phyloP scores from a whole-genome alignment of 352 stramenopile genomes.

The Globisporangium heterothallicum region DNA sequence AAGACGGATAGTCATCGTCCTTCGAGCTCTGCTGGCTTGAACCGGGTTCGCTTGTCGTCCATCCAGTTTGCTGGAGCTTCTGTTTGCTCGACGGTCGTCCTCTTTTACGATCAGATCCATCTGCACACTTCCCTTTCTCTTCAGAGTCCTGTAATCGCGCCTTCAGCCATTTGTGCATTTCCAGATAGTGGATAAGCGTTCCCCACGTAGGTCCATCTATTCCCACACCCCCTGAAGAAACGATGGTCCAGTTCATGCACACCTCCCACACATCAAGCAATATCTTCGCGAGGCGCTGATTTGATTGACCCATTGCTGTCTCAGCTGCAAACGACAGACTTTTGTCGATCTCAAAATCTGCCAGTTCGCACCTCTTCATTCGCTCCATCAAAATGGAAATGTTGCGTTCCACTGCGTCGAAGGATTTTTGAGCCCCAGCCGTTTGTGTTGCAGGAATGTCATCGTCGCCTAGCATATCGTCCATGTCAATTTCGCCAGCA shows the following conservation, averaged over 20 bases:
- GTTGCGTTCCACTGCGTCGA: conserved; percentile 21
- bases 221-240: background rate
- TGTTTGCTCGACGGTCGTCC: conserved; percentile 11
- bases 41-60: background rate
- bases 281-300: conserved; percentile 22
- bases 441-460: conserved; percentile 32
- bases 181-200: conserved; percentile 20
- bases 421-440: conserved; percentile 12
- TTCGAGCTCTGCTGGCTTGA: conserved; percentile 1
- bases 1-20: conserved; percentile 7
- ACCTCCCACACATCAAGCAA: conserved; percentile 30
- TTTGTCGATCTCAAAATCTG: conserved; percentile 49
- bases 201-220: conserved; percentile 19
- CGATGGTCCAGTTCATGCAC: conserved; percentile 36
- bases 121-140: conserved; percentile 1
- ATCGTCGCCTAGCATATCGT: conserved; percentile 30
- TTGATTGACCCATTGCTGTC: conserved; percentile 22
- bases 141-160: conserved; percentile 13
- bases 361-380: conserved; percentile 38
- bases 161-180: conserved; percentile 31
- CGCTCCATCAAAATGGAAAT: conserved; percentile 34
- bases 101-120: conserved; percentile 12
- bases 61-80: conserved; percentile 5
- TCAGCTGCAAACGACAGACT: conserved; percentile 26
- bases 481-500: conserved; percentile 11